A percentile compares a stretch with the other conserved stretches of the same genome.
phyloP scores from a whole-genome alignment of 768 basidiomycete species.

The Auriscalpium orientale region DNA sequence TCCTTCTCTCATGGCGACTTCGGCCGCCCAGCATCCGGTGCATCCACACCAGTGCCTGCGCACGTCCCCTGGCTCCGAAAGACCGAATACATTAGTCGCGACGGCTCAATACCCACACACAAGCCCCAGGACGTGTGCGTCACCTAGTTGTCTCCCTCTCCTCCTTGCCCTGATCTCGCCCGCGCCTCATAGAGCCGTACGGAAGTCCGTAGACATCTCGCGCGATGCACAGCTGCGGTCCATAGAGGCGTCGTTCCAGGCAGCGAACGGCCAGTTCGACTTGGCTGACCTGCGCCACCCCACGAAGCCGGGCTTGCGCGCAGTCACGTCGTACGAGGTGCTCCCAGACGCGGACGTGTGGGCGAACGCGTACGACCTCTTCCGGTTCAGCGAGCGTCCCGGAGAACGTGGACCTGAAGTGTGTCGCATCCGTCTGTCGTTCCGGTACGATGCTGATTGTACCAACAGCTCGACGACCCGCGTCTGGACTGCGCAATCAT shows the following conservation, averaged over 20 bases:
- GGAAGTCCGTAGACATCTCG: conserved; percentile 57
- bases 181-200: conserved; percentile 10
- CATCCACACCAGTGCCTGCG: conserved; percentile 39
- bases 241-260: conserved; percentile 70
- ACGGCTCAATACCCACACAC: conserved; percentile 28
- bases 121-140: too few species aligned
- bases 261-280: conserved; percentile 54
- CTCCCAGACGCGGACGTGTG: conserved; percentile 82
- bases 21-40: conserved; percentile 28
- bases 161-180: neutral
- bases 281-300: conserved; percentile 62
- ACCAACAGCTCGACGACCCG: conserved; percentile 59
- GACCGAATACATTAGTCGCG: conserved; percentile 80
- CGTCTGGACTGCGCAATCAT: conserved; percentile 80
- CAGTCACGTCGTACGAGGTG: conserved; percentile 76
- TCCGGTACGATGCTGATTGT: neutral
- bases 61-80: conserved; percentile 89
- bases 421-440: conserved; percentile 16
- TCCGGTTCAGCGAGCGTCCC: conserved; percentile 78
- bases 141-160: neutral
- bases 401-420: conserved; percentile 73
- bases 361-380: conserved; percentile 85
- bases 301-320: conserved; percentile 65
- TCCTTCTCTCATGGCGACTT: conserved; percentile 32
- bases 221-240: conserved; percentile 66